These are phyloP conservation scores for Cercospora sp. DNA, from an alignment of 2,329 filamentous ascomycete genomes.

Conservation along the genomic window DNA sequence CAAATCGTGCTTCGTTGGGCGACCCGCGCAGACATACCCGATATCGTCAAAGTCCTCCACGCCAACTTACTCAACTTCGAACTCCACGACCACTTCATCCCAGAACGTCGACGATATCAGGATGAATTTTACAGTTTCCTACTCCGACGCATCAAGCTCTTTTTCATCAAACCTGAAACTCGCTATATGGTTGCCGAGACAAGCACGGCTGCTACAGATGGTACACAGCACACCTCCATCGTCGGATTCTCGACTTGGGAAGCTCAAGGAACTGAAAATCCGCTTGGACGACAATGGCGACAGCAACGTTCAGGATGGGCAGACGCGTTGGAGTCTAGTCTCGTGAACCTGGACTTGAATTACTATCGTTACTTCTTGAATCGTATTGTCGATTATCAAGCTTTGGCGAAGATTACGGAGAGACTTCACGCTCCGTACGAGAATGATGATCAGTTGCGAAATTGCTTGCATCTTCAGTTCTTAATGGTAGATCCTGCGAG, in stretches of 20 bases:
- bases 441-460: constrained; percentile 7
- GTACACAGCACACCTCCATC: constrained; percentile 15
- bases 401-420: constrained; percentile 14
- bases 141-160: constrained; percentile 21
- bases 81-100: constrained; percentile 26
- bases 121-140: constrained; percentile 26
- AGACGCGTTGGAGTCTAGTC: constrained; percentile 10
- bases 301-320: constrained; percentile 12
- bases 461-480: constrained; percentile 27
- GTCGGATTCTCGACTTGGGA: constrained; percentile 28
- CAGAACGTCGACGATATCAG: constrained; percentile 10
- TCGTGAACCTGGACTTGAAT: constrained; percentile 17
- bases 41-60: constrained; percentile 17
- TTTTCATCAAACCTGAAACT: constrained; percentile 23
- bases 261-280: constrained; percentile 21
- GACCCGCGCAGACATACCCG: constrained; percentile 23
- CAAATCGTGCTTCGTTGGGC: constrained; percentile 26
- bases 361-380: constrained; percentile 26
- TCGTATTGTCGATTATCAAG: constrained; percentile 23
- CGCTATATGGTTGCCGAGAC: constrained; percentile 28
- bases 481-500: constrained; percentile 25
- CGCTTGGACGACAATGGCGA: constrained; percentile 18
- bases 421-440: constrained; percentile 21
- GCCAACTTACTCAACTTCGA: constrained; percentile 21
- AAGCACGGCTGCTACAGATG: background rate